Evolutionary conservation across 2,329 filamentous ascomycete species (phyloP), one percentile per base, ranked within the genome.

Genomic region (Clarireedia monteithiana): DNA sequence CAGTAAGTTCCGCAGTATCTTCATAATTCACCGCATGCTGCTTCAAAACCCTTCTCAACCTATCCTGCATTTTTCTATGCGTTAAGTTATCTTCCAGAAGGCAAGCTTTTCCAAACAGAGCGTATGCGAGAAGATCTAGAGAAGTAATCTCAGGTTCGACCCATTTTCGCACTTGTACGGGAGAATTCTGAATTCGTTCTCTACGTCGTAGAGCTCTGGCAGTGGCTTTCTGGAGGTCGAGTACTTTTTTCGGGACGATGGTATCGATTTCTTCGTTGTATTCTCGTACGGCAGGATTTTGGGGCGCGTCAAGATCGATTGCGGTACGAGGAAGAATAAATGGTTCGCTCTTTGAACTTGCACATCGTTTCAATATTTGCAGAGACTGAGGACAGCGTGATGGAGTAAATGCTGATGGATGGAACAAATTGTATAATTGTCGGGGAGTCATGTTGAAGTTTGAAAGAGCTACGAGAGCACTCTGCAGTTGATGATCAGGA

Each of bases 301-400:
- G 71, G 58, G 75, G 72, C 46, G 76, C 75, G 60, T 82, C 79
- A 40, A 83, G 75, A 57, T 82, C 77, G 40, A 82, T 70, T 2
- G 81, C 64, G 10, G 76, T 59, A 17, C 71, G 53, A 12, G 75
- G 72, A 42, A 77, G 67, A 24, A 75, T 64, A 58, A 60, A 57
- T 51, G 65, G 60, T 45, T 63, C 58, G 14, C 17, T 42, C 47
- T 23, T 52, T 45, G 1, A 50, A 52, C 49, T 54, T n/a, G 51
- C 57, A 50, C 44, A 60, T 59, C 63, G 56, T 55, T 20, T 59
- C 12, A 45, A 26, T 17, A 40, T 40, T 40, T 17, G 7, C 14
- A 14, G 5, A 40, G 2, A 40, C 20, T n/a, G 14, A 15, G 38
- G 27, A 30, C 7, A 30, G 27, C 27, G 27, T 30, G 27, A 30